These are phyloP conservation scores for Flaveria robusta DNA, from an alignment of 129 eudicot species.

Conservation along the genomic window DNA sequence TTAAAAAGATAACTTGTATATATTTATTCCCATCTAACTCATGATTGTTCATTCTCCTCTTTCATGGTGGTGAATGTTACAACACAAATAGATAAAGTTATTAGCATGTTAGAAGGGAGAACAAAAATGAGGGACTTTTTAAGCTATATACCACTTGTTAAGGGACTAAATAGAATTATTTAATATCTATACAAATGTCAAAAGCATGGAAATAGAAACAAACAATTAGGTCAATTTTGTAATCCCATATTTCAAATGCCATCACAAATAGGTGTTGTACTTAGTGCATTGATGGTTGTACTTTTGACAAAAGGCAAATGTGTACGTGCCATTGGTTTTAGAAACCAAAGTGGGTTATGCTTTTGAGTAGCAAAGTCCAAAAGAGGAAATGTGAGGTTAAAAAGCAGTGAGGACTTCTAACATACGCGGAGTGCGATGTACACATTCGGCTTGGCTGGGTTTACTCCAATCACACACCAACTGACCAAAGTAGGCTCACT, in stretches of 20 bases:
- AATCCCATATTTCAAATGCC: conserved; percentile 26
- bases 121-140: not conserved
- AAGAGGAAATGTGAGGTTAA: conserved; percentile 18
- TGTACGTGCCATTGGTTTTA: conserved; percentile 15
- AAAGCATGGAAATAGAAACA: not conserved
- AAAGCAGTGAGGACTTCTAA: conserved; percentile 31
- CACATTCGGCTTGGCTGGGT: conserved; percentile 48
- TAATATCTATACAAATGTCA: conserved; percentile 10
- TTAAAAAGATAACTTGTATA: no score
- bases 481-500: not conserved
- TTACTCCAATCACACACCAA: conserved; percentile 25
- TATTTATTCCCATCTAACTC: no score
- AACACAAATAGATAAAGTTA: no score
- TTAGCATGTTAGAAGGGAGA: not conserved
- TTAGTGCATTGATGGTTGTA: conserved; percentile 22
- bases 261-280: conserved; percentile 24
- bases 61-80: no score
- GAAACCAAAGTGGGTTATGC: conserved; percentile 31
- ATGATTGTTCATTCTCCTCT: no score
- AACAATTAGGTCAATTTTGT: conserved; percentile 31
- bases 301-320: conserved; percentile 23
- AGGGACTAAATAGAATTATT: conserved; percentile 1
- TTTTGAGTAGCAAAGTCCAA: conserved; percentile 35
- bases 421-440: conserved; percentile 57
- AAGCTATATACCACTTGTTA: not conserved